Conservation (phyloP, 345 rosid species). For the Ceriops decandra region DNA sequence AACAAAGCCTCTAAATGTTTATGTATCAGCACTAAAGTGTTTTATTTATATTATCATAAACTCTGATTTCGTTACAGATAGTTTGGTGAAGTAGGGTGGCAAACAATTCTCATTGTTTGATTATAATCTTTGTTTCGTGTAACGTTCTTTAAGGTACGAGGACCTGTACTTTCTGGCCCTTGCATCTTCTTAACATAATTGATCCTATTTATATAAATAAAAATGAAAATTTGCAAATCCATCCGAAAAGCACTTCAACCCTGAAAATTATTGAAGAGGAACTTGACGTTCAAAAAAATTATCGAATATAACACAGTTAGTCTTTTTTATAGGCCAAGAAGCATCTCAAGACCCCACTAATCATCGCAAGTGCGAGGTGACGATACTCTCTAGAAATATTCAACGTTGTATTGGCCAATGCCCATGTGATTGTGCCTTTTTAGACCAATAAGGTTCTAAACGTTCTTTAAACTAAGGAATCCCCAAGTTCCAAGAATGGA, state of each 20-base stretch:
- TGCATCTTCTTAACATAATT: too few relatives aligned
- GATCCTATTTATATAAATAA: not conserved
- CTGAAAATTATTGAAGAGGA: too few relatives aligned
- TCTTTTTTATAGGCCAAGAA: too few relatives aligned
- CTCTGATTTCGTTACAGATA: too few relatives aligned
- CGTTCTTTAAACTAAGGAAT: conserved; percentile 18
- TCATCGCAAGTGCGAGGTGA: conserved; percentile 13
- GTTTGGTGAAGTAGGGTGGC: too few relatives aligned
- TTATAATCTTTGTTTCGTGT: too few relatives aligned
- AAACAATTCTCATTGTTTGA: too few relatives aligned
- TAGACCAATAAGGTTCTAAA: conserved; percentile 27
- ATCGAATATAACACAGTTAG: not conserved
- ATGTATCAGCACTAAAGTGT: too few relatives aligned
- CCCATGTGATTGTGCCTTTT: conserved; percentile 26
- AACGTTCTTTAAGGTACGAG: too few relatives aligned
- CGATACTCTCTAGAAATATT: not conserved
- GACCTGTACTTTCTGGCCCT: too few relatives aligned
- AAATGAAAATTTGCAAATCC: not conserved
- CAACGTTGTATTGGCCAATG: conserved; percentile 16
- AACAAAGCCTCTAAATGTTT: too few relatives aligned
- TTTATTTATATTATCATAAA: too few relatives aligned
- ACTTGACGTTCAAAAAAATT: not conserved
- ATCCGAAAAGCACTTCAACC: not conserved
- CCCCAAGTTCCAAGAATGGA: conserved; percentile 19
- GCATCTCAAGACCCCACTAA: conserved; percentile 12